Evolutionary conservation across 2,329 filamentous ascomycete species (phyloP), one percentile per base, ranked within the genome.

Genomic region (Colletotrichum magnum): DNA sequence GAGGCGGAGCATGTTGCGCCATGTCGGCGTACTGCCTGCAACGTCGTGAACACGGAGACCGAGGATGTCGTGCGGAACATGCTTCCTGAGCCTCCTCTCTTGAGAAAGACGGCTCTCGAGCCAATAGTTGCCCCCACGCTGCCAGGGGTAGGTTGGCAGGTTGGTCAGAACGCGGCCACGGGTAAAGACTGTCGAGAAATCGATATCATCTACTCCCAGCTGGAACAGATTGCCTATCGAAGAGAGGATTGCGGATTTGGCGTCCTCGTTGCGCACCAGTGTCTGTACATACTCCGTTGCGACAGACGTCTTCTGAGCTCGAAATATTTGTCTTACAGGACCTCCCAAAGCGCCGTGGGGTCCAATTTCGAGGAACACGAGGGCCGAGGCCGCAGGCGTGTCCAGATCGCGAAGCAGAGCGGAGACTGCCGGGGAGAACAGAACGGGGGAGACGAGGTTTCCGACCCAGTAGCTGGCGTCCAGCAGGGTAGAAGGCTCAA

Each of bases 311-410:
- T 84, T 85, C 36, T 39, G 36, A 24, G 21, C 21, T 24, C 3
- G 21, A 13, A 86, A 74, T 16, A 85, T 85, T 74, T 87, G 83
- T 72, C 85, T 84, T 61, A 86, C 78, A 0, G 85, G 85, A 0
- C 85, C 85, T 47, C 83, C 80, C 3, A 87, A 78, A 1, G 84
- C 85, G 3, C 83, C 78, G 70, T 87, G 85, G 0, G 85, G 85
- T 0, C 85, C 85, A 6, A 87, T 74, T 72, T 87, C 85, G 10
- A 87, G 71, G 16, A 85, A 76, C 75, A 82, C 78, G 59, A 61
- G 50, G 21, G 21, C 21, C 21, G 21, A 24, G 21, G 21, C 21
- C 21, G 21, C 21, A 24, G 21, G 21, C 1, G 18, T 48, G 16
- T 66, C 32, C 9, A 56, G 60, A 43, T 60, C 56, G 6, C 52